These are phyloP conservation scores for Calonectria montana DNA, from an alignment of 2,329 filamentous ascomycete genomes.

Conservation along the genomic window DNA sequence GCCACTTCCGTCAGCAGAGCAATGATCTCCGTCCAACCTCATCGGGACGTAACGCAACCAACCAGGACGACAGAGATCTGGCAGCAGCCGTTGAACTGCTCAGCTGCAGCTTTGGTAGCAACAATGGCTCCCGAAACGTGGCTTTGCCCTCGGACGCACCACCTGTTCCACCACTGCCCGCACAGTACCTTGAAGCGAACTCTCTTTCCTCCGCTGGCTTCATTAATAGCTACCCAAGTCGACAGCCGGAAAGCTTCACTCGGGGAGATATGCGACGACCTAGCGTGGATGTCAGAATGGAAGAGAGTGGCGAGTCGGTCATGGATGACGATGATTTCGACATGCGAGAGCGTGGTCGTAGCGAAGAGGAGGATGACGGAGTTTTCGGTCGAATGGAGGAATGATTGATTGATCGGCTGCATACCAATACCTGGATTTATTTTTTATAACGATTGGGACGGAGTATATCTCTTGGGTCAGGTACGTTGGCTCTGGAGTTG, in stretches of 20 bases:
- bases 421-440: slow-evolving; percentile 39
- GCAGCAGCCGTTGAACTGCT: slow-evolving; percentile 91
- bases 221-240: slow-evolving; percentile 71
- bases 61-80: slow-evolving; percentile 87
- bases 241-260: slow-evolving; percentile 74
- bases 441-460: slow-evolving; percentile 27
- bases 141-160: slow-evolving; percentile 79
- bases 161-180: slow-evolving; percentile 87
- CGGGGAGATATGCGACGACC: slow-evolving; percentile 64
- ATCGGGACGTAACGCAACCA: slow-evolving; percentile 78
- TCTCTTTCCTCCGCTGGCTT: slow-evolving; percentile 71
- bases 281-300: slow-evolving; percentile 74
- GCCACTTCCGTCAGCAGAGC: slow-evolving; percentile 78
- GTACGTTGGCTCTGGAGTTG: slow-evolving; percentile 48
- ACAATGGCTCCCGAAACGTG: slow-evolving; percentile 71
- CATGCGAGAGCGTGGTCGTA: slow-evolving; percentile 69
- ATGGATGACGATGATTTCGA: slow-evolving; percentile 76
- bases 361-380: slow-evolving; percentile 92
- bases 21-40: slow-evolving; percentile 82
- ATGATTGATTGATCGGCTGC: slow-evolving; percentile 54
- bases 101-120: slow-evolving; percentile 90
- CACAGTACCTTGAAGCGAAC: slow-evolving; percentile 75
- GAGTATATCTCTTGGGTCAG: slow-evolving; percentile 42
- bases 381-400: slow-evolving; percentile 98
- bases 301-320: slow-evolving; percentile 72